Base-by-base conservation (phyloP, 31 red algal species). In the Odonthalia washingtoniensis region DNA sequence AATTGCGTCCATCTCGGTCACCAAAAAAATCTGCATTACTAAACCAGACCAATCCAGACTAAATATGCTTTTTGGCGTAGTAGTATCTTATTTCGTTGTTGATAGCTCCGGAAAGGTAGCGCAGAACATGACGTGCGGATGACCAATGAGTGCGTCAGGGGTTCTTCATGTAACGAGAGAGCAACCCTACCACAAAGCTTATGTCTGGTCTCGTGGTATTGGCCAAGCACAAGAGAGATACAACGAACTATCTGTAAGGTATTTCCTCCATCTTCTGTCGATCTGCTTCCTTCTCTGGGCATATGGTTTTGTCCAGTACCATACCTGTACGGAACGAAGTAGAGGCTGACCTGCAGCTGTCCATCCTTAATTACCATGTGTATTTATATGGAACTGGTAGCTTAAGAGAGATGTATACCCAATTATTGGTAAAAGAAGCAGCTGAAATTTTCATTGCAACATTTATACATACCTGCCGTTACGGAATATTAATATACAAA, bases 171-270 rank as follows among this genome's bases (percentile, higher is more conserved):
- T 26, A 64, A 24, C 86, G n/a, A 37, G 62, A 81, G 0, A 82
- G 65, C n/a, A 57, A 82, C 0, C 0, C 40, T 45, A 65, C 64
- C 14, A 74, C 77, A 38, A 81, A 89, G 3, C 43, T 30, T 63
- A 82, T 89, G 46, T 75, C 87, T 28, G 67, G 87, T 34, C 76
- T 40, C 41, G 53, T 70, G 1, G 87, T 89, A 77, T 89, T 89
- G 1, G 61, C 21, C 44, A 89, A 24, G 75, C 81, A 32, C 39
- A 73, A 24, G 3, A 89, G 65, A 3, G 35, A 45, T 75, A 75
- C 75, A 41, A 87, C 52, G 30, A 63, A 38, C 30, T 89, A 75
- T 2, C 37, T 5, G 44, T 75, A 80, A 16, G 40, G 40, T 12
- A 82, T 36, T 38, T 46, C 0, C 0, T 18, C 9, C 78, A 81